Percentiles rank a stretch among this genome's conserved stretches.
Evolutionary conservation across 2,329 filamentous ascomycete species (phyloP).

Genomic region (Ceratocystis harringtonii): DNA sequence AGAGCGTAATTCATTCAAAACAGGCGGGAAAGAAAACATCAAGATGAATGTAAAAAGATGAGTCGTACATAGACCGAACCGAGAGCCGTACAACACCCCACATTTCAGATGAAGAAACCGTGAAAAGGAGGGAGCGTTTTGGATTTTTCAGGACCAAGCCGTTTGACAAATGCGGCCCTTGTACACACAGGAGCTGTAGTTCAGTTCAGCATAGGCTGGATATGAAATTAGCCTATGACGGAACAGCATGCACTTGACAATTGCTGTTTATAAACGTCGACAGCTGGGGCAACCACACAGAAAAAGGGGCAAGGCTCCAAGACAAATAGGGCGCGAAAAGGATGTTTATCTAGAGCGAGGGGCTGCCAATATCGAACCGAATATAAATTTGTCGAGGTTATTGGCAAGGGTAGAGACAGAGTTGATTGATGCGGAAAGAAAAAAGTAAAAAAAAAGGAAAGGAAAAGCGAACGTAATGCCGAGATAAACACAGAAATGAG

Average conservation of each 20-base stretch:
- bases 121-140: neutral
- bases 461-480: neutral
- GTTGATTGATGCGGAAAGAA: neutral
- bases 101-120: neutral
- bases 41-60: conserved; percentile 1
- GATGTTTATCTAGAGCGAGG: conserved; percentile 2
- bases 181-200: neutral
- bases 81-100: neutral
- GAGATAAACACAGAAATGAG: conserved; percentile 6
- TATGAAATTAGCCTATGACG: neutral
- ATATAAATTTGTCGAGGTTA: neutral
- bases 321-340: neutral
- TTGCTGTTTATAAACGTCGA: neutral
- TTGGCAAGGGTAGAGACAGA: neutral
- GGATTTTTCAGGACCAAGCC: neutral
- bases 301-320: neutral
- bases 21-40: neutral
- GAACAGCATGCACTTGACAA: neutral
- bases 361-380: neutral
- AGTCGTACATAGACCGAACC: neutral
- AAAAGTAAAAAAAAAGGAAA: neutral
- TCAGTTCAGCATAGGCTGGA: neutral
- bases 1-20: conserved; percentile 9
- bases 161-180: neutral
- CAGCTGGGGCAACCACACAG: neutral